Conservation (phyloP, 1,284 basidiomycete genomes). For the Puccinia polysora region DNA sequence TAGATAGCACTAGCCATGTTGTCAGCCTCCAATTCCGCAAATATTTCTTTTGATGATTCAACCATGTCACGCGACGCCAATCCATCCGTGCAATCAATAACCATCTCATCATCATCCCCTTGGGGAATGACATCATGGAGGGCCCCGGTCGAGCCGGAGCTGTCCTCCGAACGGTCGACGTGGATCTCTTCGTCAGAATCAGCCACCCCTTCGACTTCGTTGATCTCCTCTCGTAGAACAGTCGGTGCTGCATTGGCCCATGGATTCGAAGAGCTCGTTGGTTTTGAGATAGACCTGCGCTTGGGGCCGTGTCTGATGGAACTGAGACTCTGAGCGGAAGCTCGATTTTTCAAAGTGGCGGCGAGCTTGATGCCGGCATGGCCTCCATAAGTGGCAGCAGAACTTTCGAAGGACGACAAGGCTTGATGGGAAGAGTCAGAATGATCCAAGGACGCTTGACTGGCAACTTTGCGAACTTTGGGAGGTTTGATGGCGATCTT, state of each 20-base stretch:
- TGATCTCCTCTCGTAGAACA: conserved; percentile 7
- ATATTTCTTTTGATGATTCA: conserved; percentile 19
- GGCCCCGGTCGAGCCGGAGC: neutral
- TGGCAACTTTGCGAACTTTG: conserved; percentile 20
- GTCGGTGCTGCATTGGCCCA: conserved; percentile 4
- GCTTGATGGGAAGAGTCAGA: conserved; percentile 16
- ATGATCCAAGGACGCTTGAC: conserved; percentile 8
- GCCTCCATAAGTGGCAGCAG: conserved; percentile 42
- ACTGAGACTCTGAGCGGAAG: conserved; percentile 18
- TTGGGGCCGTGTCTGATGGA: conserved; percentile 3
- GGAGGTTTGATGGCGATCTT: conserved; percentile 17
- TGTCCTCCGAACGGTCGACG: neutral
- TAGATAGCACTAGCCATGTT: conserved; percentile 62
- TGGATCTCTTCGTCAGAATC: conserved; percentile 19
- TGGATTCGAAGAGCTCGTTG: conserved; percentile 7
- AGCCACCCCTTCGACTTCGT: conserved; percentile 21
- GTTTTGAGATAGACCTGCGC: conserved; percentile 15
- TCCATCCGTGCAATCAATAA: conserved; percentile 13
- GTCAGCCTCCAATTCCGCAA: conserved; percentile 24
- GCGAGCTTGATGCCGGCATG: conserved; percentile 42
- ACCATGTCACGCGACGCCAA: neutral
- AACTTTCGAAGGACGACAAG: neutral
- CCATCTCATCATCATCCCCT: conserved; percentile 14
- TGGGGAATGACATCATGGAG: neutral
- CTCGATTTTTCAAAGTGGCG: neutral